Evolutionary conservation across 345 rosid species (phyloP), one percentile per base, ranked within the genome.

Genomic region (Eucalyptus regnans): DNA sequence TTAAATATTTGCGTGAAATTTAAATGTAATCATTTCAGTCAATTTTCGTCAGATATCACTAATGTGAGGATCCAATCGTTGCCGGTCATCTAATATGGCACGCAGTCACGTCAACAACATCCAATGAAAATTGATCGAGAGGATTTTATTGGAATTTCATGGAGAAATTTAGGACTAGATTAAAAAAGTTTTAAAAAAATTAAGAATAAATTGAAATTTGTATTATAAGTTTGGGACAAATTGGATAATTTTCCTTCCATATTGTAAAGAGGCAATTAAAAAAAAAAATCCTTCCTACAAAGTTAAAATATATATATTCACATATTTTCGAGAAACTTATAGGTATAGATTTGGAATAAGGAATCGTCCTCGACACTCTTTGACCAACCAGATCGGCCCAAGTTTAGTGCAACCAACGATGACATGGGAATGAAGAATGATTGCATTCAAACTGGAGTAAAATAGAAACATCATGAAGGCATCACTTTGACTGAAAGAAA

Each of bases 121-220:
- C 13, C 1, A 1, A 7, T 0, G 0, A 62, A 3, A 68, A 33
- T 68, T 17, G 4, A 5, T 3, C 0, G 0, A 18, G 5, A 9
- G 1, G 81, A 17, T 0, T 1, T 17, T 9, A 9, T 1, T 17
- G 13, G 3, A 68, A 18, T 4, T 68, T 33, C 6, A 8, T 2
- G 3, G 6, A 68, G 3, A 17, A 2, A 37, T 33, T 68, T 68
- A 68, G 13, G 22, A 68, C 7, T 68, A 68, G 3, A 68, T 8
- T 68, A 0, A 6, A 17, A 33, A 68, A n/a, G n/a, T n/a, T n/a
- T n/a, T n/a, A n/a, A 68, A 31, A 68, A 68, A 3, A 16, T 16
- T 33, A 33, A 33, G 3, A 33, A 33, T 68, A 68, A 33, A 3
- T 33, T 16, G 1, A 68, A 9, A 68, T 17, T 7, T 5, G 23